A percentile compares a stretch with the other conserved stretches of the same genome.
Evolutionary conservation across 2,329 filamentous ascomycete genomes (phyloP).

Genomic region (Botrytis paeoniae): DNA sequence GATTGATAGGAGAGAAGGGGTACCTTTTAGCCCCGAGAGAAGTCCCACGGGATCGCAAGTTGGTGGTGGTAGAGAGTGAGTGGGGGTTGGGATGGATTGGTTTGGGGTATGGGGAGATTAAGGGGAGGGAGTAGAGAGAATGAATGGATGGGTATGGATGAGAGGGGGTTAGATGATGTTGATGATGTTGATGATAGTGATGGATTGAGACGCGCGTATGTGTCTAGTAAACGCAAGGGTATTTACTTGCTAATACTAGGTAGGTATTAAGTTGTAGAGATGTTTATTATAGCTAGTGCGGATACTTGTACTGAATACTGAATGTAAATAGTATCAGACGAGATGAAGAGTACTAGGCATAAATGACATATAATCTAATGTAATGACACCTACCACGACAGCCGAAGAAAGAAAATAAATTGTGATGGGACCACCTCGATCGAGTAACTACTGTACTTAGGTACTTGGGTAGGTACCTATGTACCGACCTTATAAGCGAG

Average conservation of each 20-base stretch:
- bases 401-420: too few relatives aligned
- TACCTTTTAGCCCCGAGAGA: neutral
- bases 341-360: neutral
- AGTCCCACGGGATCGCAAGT: neutral
- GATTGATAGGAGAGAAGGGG: neutral
- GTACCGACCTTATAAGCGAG: too few relatives aligned
- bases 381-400: too few relatives aligned
- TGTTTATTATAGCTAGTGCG: neutral
- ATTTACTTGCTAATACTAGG: neutral
- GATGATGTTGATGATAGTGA: too few relatives aligned
- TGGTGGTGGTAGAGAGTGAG: neutral
- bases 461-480: too few relatives aligned
- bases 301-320: neutral
- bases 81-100: neutral
- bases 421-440: too few relatives aligned
- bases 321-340: fast-evolving
- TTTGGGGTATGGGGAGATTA: neutral
- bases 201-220: neutral
- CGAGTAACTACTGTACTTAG: too few relatives aligned
- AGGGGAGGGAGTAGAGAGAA: neutral
- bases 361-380: too few relatives aligned
- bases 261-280: neutral
- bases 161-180: neutral
- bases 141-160: neutral
- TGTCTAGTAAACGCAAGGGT: neutral